A percentile compares a stretch with the other conserved stretches of the same genome.
Evolutionary conservation across 805 yeast genomes (phyloP).

Genomic region (Starmerella floris): DNA sequence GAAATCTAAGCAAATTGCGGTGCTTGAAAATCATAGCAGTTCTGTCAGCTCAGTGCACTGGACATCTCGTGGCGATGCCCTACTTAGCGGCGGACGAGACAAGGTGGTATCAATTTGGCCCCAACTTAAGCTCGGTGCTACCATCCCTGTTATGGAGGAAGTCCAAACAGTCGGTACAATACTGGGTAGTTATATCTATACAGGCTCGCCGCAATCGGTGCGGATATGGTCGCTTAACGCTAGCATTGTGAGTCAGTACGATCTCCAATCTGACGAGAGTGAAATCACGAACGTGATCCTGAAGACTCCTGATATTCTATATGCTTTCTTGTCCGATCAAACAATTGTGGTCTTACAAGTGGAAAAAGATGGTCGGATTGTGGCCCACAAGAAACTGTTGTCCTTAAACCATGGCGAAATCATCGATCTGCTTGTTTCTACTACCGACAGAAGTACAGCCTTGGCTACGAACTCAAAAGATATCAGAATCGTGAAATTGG

Average conservation of each 20-base stretch:
- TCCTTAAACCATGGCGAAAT: constrained; percentile 95
- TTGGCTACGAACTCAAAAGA: constrained; percentile 91
- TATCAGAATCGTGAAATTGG: constrained; percentile 49
- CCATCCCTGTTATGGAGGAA: constrained; percentile 55
- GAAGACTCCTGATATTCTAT: constrained; percentile 1
- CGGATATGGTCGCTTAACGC: constrained; percentile 18
- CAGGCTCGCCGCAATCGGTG: constrained; percentile 15
- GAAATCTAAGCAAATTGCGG: constrained; percentile 51
- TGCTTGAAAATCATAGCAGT: constrained; percentile 59
- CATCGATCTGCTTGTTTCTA: constrained; percentile 67
- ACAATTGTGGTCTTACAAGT: constrained; percentile 45
- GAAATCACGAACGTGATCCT: constrained; percentile 13
- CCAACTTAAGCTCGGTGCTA: constrained; percentile 40
- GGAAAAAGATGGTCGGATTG: constrained; percentile 3
- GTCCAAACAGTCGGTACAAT: constrained; percentile 30
- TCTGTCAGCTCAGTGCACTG: constrained; percentile 81
- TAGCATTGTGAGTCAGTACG: constrained; percentile 16
- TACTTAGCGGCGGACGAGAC: constrained; percentile 84
- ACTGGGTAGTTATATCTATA: constrained; percentile 15
- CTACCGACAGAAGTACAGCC: constrained; percentile 35
- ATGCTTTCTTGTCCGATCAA: constrained; percentile 57
- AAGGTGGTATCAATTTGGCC: constrained; percentile 48
- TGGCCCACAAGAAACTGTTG: constrained; percentile 24
- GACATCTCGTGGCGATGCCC: constrained; percentile 36
- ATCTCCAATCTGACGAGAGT: constrained; percentile 14